phyloP scores from a whole-genome alignment of 2,329 filamentous ascomycete genomes.

The Xylariaceae sp. region DNA sequence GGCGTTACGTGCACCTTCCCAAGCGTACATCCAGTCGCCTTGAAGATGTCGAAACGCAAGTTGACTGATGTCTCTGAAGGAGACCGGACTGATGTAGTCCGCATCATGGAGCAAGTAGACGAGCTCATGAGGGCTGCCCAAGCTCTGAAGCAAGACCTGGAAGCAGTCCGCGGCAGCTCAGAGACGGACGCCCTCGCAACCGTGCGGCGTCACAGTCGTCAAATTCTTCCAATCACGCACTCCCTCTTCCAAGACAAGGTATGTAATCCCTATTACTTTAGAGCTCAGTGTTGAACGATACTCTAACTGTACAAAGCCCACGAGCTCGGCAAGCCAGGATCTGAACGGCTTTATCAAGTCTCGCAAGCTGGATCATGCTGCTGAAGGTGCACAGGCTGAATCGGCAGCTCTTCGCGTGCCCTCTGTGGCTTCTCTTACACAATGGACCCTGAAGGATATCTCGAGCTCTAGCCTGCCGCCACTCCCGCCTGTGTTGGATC shows the following conservation, averaged over 20 bases:
- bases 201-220: constrained; percentile 13
- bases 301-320: no score
- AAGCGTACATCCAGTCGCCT: no score
- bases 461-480: constrained; percentile 39
- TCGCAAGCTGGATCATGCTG: constrained; percentile 13
- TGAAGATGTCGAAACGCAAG: constrained; percentile 35
- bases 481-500: constrained; percentile 54
- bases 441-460: constrained; percentile 46
- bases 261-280: not conserved
- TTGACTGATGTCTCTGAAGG: constrained; percentile 20
- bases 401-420: constrained; percentile 13
- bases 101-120: constrained; percentile 28
- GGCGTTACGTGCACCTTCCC: no score
- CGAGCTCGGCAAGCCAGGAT: no score
- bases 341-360: no score
- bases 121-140: constrained; percentile 31
- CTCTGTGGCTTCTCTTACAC: constrained; percentile 27
- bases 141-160: constrained; percentile 24
- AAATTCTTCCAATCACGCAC: constrained; percentile 14
- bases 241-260: constrained; percentile 16
- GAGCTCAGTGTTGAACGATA: no score
- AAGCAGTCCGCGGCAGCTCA: constrained; percentile 13
- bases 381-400: constrained; percentile 1
- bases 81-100: constrained; percentile 18
- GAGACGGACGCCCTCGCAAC: no score